Evolutionary conservation across 345 rosid species (phyloP).

Genomic region (Euclidium syriacum): DNA sequence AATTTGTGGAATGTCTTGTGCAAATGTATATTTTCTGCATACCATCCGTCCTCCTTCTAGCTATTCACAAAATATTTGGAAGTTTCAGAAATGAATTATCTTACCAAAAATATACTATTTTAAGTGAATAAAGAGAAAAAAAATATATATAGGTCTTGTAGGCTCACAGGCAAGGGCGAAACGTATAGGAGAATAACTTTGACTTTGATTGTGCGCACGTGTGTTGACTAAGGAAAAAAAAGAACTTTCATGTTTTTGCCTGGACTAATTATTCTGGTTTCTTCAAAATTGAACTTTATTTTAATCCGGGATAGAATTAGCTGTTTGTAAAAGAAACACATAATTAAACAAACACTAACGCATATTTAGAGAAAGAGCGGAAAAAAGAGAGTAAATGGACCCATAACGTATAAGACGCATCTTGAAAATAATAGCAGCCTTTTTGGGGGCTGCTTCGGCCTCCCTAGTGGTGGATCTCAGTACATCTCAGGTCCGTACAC

Average conservation of each 20-base stretch:
- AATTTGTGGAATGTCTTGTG: no score
- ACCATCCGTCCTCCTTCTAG: no score
- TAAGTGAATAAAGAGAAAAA: conserved; percentile 3
- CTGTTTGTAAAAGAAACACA: not conserved
- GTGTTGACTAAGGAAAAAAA: conserved; percentile 6
- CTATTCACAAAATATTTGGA: no score
- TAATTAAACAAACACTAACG: not conserved
- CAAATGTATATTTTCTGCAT: no score
- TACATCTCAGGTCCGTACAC: conserved; percentile 2
- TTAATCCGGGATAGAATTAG: no score
- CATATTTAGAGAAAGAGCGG: not conserved
- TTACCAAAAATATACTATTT: not conserved
- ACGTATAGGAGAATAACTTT: conserved; percentile 13
- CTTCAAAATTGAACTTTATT: not conserved
- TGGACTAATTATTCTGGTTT: not conserved
- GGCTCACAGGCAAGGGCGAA: not conserved
- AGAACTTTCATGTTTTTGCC: not conserved
- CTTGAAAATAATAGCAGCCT: not conserved
- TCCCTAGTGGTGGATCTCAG: not conserved
- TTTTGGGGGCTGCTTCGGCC: conserved; percentile 12
- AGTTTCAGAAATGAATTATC: not conserved
- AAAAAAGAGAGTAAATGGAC: not conserved
- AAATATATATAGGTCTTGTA: not conserved
- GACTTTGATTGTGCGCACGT: conserved; percentile 31
- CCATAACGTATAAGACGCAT: not conserved